Evolutionary conservation across 2,329 filamentous ascomycete genomes (phyloP).

Genomic region (Ophiocordyceps camponoti-floridani): DNA sequence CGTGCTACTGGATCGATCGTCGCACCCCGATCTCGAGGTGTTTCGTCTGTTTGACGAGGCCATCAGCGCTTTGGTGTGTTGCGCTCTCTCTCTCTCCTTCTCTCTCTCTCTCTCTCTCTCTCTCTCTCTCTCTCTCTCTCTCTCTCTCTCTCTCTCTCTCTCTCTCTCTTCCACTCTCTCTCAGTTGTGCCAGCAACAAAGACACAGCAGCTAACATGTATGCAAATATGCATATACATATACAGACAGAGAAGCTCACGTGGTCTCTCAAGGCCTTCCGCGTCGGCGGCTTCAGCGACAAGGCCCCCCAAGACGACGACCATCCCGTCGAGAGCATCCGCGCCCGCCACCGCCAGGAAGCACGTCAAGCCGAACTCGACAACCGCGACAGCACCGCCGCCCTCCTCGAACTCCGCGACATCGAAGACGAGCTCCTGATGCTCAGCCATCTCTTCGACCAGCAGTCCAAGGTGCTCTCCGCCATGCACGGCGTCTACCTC

Average conservation of each 20-base stretch:
- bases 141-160: no score
- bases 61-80: conserved; percentile 38
- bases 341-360: conserved; percentile 19
- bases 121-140: no score
- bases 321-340: conserved; percentile 20
- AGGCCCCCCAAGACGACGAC: conserved; percentile 21
- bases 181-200: no score
- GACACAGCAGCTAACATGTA: no score
- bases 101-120: no score
- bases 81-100: not conserved
- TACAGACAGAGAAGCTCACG: conserved; percentile 42
- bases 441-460: conserved; percentile 38
- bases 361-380: conserved; percentile 30
- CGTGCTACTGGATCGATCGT: conserved; percentile 39
- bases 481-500: conserved; percentile 26
- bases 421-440: conserved; percentile 44
- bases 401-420: conserved; percentile 42
- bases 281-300: conserved; percentile 33
- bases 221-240: not conserved
- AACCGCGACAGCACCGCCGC: conserved; percentile 47
- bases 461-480: conserved; percentile 30
- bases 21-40: conserved; percentile 42
- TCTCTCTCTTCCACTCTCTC: no score
- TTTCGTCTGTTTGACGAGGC: conserved; percentile 50
- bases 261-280: conserved; percentile 44